Conservation (phyloP, 129 eudicot genomes). For the Tagetes patula region DNA sequence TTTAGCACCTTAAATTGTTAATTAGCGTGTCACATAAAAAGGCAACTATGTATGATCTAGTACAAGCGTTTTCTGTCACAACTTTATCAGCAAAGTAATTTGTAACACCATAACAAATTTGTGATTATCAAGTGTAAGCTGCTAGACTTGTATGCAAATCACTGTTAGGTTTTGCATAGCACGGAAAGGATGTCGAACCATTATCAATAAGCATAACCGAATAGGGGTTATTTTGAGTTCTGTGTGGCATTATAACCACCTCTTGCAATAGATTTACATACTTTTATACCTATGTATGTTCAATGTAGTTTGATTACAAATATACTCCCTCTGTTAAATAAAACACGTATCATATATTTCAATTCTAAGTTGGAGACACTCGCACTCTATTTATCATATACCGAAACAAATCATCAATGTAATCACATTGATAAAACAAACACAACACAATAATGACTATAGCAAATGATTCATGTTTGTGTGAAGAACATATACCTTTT, state of each 20-base stretch:
- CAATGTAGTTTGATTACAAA: neutral
- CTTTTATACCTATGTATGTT: neutral
- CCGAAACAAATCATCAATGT: neutral
- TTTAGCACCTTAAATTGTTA: neutral
- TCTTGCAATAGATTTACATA: neutral
- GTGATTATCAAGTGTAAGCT: neutral
- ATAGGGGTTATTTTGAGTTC: neutral
- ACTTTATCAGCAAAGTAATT: neutral
- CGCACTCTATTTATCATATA: neutral
- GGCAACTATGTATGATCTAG: neutral
- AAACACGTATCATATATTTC: neutral
- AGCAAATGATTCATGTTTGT: neutral
- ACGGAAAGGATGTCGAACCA: neutral
- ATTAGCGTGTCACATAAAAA: neutral
- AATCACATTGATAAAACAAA: conserved; percentile 3
- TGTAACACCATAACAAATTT: neutral
- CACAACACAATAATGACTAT: neutral
- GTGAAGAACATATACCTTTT: conserved; percentile 55
- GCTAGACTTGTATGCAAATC: neutral
- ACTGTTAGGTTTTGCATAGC: neutral
- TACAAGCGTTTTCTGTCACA: neutral
- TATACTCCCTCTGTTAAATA: neutral
- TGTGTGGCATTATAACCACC: neutral
- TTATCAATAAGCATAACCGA: neutral
- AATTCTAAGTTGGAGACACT: neutral